phyloP scores from a whole-genome alignment of 352 stramenopile species.

The Pythium sp. region DNA sequence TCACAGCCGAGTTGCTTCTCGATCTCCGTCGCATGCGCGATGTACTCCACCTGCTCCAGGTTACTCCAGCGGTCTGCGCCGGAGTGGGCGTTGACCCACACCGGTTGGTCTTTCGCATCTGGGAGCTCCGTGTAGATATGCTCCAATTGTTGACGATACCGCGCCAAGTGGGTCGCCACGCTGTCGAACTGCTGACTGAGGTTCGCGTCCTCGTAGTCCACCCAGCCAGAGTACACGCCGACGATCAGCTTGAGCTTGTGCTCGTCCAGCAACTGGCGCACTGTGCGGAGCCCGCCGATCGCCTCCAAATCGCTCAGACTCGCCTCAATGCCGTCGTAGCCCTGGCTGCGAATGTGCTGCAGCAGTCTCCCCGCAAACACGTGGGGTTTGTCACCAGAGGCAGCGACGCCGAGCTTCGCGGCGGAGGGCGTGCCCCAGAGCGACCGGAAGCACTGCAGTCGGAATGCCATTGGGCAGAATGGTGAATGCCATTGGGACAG shows the following conservation, averaged over 20 bases:
- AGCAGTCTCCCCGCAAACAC: slow-evolving; percentile 36
- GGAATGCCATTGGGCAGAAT: slow-evolving; percentile 15
- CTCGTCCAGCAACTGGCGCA: slow-evolving; percentile 40
- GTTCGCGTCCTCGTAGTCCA: slow-evolving; percentile 59
- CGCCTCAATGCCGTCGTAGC: slow-evolving; percentile 67
- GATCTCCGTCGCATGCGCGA: slow-evolving; percentile 46
- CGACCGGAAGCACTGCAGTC: slow-evolving; percentile 51
- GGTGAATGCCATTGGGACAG: not conserved
- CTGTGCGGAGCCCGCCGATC: slow-evolving; percentile 34
- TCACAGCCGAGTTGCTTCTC: slow-evolving; percentile 32
- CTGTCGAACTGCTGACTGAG: slow-evolving; percentile 56
- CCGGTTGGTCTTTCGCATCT: slow-evolving; percentile 20
- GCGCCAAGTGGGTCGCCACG: slow-evolving; percentile 36
- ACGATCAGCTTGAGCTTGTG: slow-evolving; percentile 60
- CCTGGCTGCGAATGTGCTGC: slow-evolving; percentile 38
- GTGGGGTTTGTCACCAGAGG: slow-evolving; percentile 6
- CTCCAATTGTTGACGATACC: slow-evolving; percentile 35
- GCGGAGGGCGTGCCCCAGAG: slow-evolving; percentile 49
- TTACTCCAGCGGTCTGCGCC: slow-evolving; percentile 54
- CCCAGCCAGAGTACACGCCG: slow-evolving; percentile 70
- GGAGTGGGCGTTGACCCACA: slow-evolving; percentile 60
- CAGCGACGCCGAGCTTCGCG: slow-evolving; percentile 25
- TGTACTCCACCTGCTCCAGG: slow-evolving; percentile 44
- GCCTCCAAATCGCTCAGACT: slow-evolving; percentile 59
- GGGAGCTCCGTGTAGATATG: slow-evolving; percentile 29